Conservation (phyloP, 2,329 filamentous ascomycete species). For the Acephala macrosclerotiorum region DNA sequence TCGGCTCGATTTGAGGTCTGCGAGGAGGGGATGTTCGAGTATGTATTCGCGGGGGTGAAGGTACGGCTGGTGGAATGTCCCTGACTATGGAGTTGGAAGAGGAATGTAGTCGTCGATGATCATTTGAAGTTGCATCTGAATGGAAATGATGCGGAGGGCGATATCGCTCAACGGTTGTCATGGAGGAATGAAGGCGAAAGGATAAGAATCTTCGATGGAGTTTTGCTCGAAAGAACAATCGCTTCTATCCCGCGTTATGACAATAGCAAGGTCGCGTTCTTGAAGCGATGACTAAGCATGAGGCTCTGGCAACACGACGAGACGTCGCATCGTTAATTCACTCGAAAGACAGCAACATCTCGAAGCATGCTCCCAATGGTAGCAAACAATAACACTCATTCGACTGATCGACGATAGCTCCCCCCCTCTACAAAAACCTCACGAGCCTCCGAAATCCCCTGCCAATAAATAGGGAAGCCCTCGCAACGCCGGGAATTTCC, state of each 20-base stretch:
- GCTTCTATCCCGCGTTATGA: not conserved
- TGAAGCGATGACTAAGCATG: not conserved
- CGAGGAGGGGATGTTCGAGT: conserved; percentile 61
- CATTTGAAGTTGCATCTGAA: conserved; percentile 40
- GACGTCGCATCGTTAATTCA: not conserved
- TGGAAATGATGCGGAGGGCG: conserved; percentile 43
- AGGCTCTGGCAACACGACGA: not conserved
- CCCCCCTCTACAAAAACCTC: too few species aligned
- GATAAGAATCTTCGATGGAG: conserved; percentile 3
- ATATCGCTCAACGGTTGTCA: conserved; percentile 68
- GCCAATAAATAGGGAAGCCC: too few species aligned
- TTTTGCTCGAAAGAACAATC: not conserved
- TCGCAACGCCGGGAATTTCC: too few species aligned
- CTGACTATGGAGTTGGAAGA: conserved; percentile 54
- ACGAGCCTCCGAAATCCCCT: too few species aligned
- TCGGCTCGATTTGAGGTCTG: conserved; percentile 23
- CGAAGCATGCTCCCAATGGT: too few species aligned
- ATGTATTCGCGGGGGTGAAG: conserved; percentile 64
- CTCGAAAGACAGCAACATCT: not conserved
- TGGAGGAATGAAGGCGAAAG: conserved; percentile 44
- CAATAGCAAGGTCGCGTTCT: not conserved
- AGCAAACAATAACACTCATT: too few species aligned
- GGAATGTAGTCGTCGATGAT: conserved; percentile 49
- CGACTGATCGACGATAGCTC: too few species aligned
- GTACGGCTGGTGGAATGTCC: conserved; percentile 66